Evolutionary conservation across 2,329 filamentous ascomycete species (phyloP).

Genomic region (Colletotrichum nymphaeae): DNA sequence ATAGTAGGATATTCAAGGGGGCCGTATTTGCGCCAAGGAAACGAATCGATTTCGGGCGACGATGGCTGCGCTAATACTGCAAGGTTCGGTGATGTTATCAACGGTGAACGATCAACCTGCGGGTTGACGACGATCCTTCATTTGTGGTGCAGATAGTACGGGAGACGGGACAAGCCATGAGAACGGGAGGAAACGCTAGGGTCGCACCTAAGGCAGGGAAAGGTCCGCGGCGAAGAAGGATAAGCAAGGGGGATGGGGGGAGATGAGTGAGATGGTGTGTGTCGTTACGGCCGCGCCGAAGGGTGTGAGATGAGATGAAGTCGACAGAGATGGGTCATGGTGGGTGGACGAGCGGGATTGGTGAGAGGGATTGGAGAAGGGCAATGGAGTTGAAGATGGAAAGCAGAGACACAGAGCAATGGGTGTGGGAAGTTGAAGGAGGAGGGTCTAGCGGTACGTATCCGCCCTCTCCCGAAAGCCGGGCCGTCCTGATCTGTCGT

Average conservation of each 20-base stretch:
- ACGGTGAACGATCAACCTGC: slow-evolving; percentile 34
- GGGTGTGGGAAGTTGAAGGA: too few species aligned
- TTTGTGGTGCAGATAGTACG: slow-evolving; percentile 32
- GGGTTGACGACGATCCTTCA: slow-evolving; percentile 35
- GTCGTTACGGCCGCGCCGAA: slow-evolving; percentile 15
- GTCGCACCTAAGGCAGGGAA: slow-evolving; percentile 16
- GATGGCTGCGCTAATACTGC: slow-evolving; percentile 27
- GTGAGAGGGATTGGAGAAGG: not conserved
- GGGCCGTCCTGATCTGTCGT: slow-evolving; percentile 5
- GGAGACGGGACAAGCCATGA: slow-evolving; percentile 7
- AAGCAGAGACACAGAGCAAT: not conserved
- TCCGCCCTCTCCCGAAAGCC: not conserved
- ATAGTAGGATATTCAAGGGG: not conserved
- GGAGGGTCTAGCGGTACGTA: not conserved
- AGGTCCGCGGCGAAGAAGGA: not conserved
- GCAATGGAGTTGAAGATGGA: not conserved
- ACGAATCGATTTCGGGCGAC: slow-evolving; percentile 20
- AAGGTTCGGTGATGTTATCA: slow-evolving; percentile 34
- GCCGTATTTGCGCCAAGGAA: slow-evolving; percentile 14
- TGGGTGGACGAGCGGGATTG: not conserved
- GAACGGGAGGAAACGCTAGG: slow-evolving; percentile 15
- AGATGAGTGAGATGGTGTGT: slow-evolving; percentile 1
- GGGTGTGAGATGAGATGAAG: slow-evolving; percentile 25
- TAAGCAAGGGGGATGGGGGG: slow-evolving; percentile 4
- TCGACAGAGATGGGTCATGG: not conserved